These are phyloP conservation scores for Sporobolomyces phaffii DNA, from an alignment of 768 basidiomycete species.

Conservation along the genomic window DNA sequence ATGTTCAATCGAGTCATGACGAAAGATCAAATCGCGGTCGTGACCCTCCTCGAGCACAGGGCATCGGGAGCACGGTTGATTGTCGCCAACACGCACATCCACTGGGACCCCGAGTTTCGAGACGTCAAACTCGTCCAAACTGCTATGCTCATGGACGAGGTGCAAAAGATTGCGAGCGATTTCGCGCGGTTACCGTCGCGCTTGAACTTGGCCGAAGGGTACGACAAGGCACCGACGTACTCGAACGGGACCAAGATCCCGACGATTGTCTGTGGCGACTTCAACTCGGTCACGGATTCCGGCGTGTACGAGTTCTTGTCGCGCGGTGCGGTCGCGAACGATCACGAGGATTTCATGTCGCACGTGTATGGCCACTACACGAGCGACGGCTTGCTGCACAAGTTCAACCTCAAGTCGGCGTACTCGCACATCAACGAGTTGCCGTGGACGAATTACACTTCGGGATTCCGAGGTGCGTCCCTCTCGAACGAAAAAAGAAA, in stretches of 20 bases:
- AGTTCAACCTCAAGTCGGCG: constrained; percentile 73
- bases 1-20: constrained; percentile 98
- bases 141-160: constrained; percentile 84
- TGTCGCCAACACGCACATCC: constrained; percentile 82
- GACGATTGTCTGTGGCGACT: constrained; percentile 85
- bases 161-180: constrained; percentile 77
- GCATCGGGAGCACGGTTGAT: constrained; percentile 80
- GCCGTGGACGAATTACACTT: constrained; percentile 81
- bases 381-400: constrained; percentile 75
- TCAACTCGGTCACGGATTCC: constrained; percentile 78
- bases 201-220: constrained; percentile 41
- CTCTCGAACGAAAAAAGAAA: too few relatives aligned
- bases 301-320: constrained; percentile 89
- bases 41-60: constrained; percentile 78
- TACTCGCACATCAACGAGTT: constrained; percentile 59
- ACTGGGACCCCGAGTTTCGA: constrained; percentile 84
- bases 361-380: constrained; percentile 90
- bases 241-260: constrained; percentile 84
- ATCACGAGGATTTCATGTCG: constrained; percentile 86
- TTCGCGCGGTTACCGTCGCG: constrained; percentile 77
- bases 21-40: constrained; percentile 85
- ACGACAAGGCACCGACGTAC: constrained; percentile 58
- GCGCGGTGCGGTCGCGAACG: constrained; percentile 56
- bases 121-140: constrained; percentile 97
- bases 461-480: constrained; percentile 55